These are phyloP conservation scores for Diutina rugosa DNA, from an alignment of 1,139 yeast genomes.

Conservation along the genomic window DNA sequence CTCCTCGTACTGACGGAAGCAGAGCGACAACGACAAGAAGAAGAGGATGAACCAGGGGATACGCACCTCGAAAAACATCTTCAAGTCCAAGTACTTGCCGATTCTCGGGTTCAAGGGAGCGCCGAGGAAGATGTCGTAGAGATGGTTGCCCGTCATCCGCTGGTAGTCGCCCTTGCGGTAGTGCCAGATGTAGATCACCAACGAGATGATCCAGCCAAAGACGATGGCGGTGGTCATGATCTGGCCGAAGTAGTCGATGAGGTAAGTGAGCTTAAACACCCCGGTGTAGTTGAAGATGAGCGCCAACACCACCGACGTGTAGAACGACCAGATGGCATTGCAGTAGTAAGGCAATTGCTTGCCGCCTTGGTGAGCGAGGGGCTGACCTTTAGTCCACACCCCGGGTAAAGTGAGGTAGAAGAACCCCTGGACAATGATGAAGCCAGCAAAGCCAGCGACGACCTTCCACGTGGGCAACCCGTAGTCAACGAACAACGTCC, in stretches of 20 bases:
- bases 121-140: constrained; percentile 93
- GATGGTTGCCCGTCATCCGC: constrained; percentile 80
- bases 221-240: constrained; percentile 86
- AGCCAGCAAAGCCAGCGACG: constrained; percentile 59
- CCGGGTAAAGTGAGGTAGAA: constrained; percentile 91
- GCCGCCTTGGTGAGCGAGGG: constrained; percentile 66
- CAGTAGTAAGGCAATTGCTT: constrained; percentile 84
- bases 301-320: constrained; percentile 48
- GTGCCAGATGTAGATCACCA: constrained; percentile 47
- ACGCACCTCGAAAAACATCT: constrained; percentile 95
- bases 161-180: constrained; percentile 62
- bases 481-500: constrained; percentile 31
- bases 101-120: constrained; percentile 94
- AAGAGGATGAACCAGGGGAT: constrained; percentile 91
- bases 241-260: constrained; percentile 66
- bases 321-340: constrained; percentile 80
- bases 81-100: constrained; percentile 75
- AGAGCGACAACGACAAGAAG: constrained; percentile 64
- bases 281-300: constrained; percentile 61
- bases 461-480: constrained; percentile 63
- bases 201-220: constrained; percentile 58
- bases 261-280: constrained; percentile 44
- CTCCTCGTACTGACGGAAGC: constrained; percentile 63
- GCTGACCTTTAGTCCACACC: constrained; percentile 89
- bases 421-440: constrained; percentile 55